Conservation (phyloP, 306 rosid genomes). For the Inga leiocalycina region DNA sequence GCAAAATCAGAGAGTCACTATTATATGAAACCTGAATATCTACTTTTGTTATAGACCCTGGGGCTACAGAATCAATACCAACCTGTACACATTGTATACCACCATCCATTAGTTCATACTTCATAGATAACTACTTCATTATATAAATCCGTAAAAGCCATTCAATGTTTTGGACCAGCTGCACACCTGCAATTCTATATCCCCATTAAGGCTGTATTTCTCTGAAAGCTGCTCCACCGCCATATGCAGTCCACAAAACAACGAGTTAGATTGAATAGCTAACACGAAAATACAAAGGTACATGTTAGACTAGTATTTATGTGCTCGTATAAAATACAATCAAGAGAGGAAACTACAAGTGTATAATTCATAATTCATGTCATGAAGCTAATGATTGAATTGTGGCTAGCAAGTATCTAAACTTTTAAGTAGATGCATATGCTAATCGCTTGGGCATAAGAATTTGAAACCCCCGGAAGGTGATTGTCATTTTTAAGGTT, state of each 20-base stretch:
- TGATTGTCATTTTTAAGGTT: not conserved
- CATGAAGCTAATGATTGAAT: constrained; percentile 12
- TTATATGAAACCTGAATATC: constrained; percentile 62
- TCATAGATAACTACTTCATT: constrained; percentile 10
- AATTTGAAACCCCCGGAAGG: not conserved
- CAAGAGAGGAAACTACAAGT: not conserved
- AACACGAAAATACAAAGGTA: not conserved
- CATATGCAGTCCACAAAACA: constrained; percentile 40
- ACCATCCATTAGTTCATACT: constrained; percentile 35
- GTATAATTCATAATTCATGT: not conserved
- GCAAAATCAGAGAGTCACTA: constrained; percentile 76
- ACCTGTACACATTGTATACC: constrained; percentile 59
- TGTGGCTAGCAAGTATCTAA: not conserved
- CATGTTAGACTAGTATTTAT: not conserved
- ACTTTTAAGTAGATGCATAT: not conserved
- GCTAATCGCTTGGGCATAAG: not conserved
- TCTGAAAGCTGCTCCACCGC: constrained; percentile 56
- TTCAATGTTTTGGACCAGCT: constrained; percentile 24
- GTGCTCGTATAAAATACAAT: not conserved
- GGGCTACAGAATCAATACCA: constrained; percentile 52
- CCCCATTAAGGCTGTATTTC: constrained; percentile 82
- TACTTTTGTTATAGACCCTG: constrained; percentile 56
- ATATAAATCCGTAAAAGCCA: constrained; percentile 24
- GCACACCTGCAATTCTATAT: constrained; percentile 82
- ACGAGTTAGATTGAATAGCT: constrained; percentile 27